phyloP scores from a whole-genome alignment of 192 early-diverging fungal species.

The Cladochytrium replicatum region DNA sequence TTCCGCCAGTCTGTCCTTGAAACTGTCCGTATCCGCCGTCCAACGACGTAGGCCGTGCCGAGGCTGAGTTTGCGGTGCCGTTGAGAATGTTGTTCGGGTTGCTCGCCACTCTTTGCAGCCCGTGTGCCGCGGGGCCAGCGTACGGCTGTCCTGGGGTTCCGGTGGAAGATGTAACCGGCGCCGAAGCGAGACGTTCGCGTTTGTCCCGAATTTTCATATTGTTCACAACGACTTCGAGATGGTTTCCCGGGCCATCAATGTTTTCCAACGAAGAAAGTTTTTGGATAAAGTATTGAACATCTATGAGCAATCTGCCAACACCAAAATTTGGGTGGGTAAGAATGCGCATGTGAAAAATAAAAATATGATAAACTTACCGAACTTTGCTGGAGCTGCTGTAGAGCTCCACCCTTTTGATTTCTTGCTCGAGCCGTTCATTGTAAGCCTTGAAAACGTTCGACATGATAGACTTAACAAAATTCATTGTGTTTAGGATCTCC shows the following conservation, averaged over 20 bases:
- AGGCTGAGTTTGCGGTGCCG: no score
- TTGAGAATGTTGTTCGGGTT: no score
- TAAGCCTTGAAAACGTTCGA: slow-evolving; percentile 69
- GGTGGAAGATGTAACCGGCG: not conserved
- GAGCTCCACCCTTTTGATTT: slow-evolving; percentile 43
- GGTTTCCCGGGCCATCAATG: slow-evolving; percentile 61
- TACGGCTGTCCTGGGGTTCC: no score
- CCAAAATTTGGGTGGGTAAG: not conserved
- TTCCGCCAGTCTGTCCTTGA: no score
- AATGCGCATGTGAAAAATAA: not conserved
- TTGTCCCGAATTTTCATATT: slow-evolving; percentile 63
- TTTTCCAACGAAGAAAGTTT: slow-evolving; percentile 56
- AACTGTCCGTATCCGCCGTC: no score
- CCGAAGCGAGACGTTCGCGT: slow-evolving; percentile 5
- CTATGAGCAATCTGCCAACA: slow-evolving; percentile 53
- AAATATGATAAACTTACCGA: slow-evolving; percentile 25
- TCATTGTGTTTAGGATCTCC: not conserved
- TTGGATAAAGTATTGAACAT: slow-evolving; percentile 62
- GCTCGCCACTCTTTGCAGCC: no score
- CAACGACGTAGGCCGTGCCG: no score
- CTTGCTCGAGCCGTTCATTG: slow-evolving; percentile 61
- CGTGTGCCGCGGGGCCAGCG: no score
- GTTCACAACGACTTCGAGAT: slow-evolving; percentile 69
- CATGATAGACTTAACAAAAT: slow-evolving; percentile 50
- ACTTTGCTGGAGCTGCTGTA: slow-evolving; percentile 53